Evolutionary conservation across 2,329 filamentous ascomycete genomes (phyloP), one percentile per base, ranked within the genome.

Genomic region (Aspergillus tanneri): DNA sequence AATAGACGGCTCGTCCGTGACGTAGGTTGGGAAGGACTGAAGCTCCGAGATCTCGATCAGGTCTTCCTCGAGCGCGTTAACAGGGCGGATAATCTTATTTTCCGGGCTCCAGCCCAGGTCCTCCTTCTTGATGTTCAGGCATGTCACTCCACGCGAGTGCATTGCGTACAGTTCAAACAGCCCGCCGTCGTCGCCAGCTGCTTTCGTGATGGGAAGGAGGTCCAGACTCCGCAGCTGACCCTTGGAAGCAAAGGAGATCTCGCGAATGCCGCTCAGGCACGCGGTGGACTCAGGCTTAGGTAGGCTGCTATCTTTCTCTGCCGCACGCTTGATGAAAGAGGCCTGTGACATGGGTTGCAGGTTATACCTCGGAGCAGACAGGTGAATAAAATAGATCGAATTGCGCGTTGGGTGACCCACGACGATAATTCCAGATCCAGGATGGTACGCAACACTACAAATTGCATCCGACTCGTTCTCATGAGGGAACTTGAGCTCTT

Each of bases 401-500:
- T 99, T 99, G 55, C 93, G 85, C 2, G 92, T 97, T 9, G 95
- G 93, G 64, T 99, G 93, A 27, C 92, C 95, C 52, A 99, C 87
- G 52, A 95, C 84, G 65, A 99, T 88, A 74, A 97, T 95, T 49
- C 92, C 91, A 23, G 91, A 93, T 55, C 84, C 81, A 5, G 93
- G 87, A 68, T 99, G 91, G 69, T 97, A 99, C 65, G 87, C 86
- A 65, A 99, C 87, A 67, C 91, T 97, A 78, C 93, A 99, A 52
- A 97, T 92, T n/a, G 90, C 90, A 70, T 96, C 92, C 3, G 90
- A 95, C 68, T 97, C 92, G 65, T 93, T 95, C 73, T 88, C 88
- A 66, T 99, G 92, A 1, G 93, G 93, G 47, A 99, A 84, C 68
- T 96, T 93, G 68, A 99, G 86, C 74, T 99, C 93, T 69, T 99